Base-by-base conservation (phyloP, 805 yeast genomes). In the Barnettozyma sucrosica region DNA sequence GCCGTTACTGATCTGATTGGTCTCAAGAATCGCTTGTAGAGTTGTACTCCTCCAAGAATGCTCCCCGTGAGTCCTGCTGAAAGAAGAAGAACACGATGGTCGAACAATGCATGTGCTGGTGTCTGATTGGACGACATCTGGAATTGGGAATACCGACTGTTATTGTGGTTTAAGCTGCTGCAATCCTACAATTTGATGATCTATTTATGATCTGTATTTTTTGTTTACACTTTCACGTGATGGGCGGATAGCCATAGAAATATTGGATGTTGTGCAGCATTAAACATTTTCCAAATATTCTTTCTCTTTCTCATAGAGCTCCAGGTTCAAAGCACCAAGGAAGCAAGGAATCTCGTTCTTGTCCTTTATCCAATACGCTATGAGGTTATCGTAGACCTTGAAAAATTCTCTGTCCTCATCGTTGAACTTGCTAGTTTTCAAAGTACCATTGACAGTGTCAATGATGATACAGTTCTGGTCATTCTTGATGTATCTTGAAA, bases 321-420 rank as follows among this genome's bases (percentile, higher is more conserved):
- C 83, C 46, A 89, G 66, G 38, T 80, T 85, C 51, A 89, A 66
- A 1, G 90, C 88, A 49, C 90, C 81, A 46, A 89, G 66, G 54
- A 89, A 83, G 53, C 95, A 84, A 0, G 93, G 85, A 14, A 87
- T 77, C 54, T 85, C 88, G 25, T 75, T 76, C 53, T 80, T 77
- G 37, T 84, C 84, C 37, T 71, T 69, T 2, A 85, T 77, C 89
- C 93, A 87, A 49, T 76, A 75, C 9, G 74, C 65, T 14, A 85
- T 72, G 49, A 87, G 69, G 41, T 77, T 74, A 50, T 77, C 76
- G 65, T 71, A 66, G 48, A 69, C 69, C 10, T 57, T 32, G 21
- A 65, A 57, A 37, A 65, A 53, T 16, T 55, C 57, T 7, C 62
- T 43, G 25, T 59, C 66, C 4, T 55, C 52, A 10, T 58, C 54